phyloP scores from a whole-genome alignment of 163 green algal genomes.

The Chlamydomonas reinhardtii region DNA sequence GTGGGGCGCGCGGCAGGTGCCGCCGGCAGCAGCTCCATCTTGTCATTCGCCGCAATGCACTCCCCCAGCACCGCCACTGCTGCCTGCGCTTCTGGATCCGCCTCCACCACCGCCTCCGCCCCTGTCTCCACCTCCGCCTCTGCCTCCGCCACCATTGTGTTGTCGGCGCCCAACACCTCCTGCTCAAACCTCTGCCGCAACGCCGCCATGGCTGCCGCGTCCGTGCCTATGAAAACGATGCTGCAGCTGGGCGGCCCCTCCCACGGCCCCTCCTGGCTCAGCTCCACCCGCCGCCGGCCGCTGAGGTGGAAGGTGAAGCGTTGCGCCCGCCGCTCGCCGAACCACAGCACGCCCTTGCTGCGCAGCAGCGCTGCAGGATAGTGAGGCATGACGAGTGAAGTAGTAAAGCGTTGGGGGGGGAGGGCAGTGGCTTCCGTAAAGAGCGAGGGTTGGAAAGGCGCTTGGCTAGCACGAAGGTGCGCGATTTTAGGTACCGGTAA shows the following conservation, averaged over 20 bases:
- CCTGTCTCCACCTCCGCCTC: too few relatives aligned
- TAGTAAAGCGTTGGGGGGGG: too few relatives aligned
- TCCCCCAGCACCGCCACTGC: neutral
- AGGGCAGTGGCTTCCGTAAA: too few relatives aligned
- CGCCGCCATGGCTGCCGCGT: neutral
- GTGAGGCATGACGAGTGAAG: too few relatives aligned
- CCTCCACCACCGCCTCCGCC: too few relatives aligned
- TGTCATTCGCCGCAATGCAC: neutral
- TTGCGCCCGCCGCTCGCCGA: constrained; percentile 26
- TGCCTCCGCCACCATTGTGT: too few relatives aligned
- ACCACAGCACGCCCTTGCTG: constrained; percentile 64
- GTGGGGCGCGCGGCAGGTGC: too few relatives aligned
- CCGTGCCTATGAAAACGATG: constrained; percentile 62
- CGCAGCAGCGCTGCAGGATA: constrained; percentile 60
- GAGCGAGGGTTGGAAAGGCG: too few relatives aligned
- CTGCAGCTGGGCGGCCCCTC: constrained; percentile 28
- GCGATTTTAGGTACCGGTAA: too few relatives aligned
- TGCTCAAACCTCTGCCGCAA: neutral
- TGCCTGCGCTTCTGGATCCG: neutral
- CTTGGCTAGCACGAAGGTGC: neutral
- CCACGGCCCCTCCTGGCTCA: constrained; percentile 45
- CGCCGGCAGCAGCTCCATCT: constrained; percentile 14
- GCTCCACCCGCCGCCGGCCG: constrained; percentile 58
- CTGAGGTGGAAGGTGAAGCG: constrained; percentile 65
- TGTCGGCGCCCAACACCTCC: neutral